A percentile compares a stretch with the other conserved stretches of the same genome.
These are phyloP conservation scores for Cytospora leucostoma DNA, from an alignment of 2,329 filamentous ascomycete genomes.

Conservation along the genomic window DNA sequence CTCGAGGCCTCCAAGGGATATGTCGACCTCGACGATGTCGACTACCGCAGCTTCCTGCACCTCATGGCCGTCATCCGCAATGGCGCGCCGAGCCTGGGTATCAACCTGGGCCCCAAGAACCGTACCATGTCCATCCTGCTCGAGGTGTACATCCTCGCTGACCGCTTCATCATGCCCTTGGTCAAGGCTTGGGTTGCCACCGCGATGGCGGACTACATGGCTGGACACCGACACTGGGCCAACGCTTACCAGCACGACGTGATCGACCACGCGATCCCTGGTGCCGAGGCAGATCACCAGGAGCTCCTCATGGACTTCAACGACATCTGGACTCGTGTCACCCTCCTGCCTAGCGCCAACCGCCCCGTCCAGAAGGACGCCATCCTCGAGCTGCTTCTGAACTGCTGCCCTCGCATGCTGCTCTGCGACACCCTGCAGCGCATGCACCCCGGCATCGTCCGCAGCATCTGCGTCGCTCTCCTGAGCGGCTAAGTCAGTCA, in stretches of 20 bases:
- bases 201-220: slow-evolving; percentile 2
- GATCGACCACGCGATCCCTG: not conserved
- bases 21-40: slow-evolving; percentile 13
- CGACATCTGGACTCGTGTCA: not conserved
- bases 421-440: not conserved
- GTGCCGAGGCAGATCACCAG: not conserved
- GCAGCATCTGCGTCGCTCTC: not conserved
- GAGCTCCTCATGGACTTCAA: slow-evolving; percentile 11
- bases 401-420: slow-evolving; percentile 1
- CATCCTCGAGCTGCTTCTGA: not conserved
- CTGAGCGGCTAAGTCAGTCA: not conserved
- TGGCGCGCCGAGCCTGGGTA: not conserved
- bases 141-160: slow-evolving; percentile 4
- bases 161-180: slow-evolving; percentile 18
- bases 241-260: slow-evolving; percentile 2
- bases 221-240: not conserved
- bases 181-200: slow-evolving; percentile 6
- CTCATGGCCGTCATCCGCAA: slow-evolving; percentile 4
- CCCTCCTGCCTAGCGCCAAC: not conserved
- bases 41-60: slow-evolving; percentile 4
- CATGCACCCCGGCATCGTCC: not conserved
- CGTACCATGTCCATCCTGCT: slow-evolving; percentile 7
- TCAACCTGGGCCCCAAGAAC: slow-evolving; percentile 5
- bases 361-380: not conserved
- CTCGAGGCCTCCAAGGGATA: not conserved